A percentile compares a stretch with the other conserved stretches of the same genome.
Conservation (phyloP, 768 basidiomycete species). For the Russula griseocarnosa region DNA sequence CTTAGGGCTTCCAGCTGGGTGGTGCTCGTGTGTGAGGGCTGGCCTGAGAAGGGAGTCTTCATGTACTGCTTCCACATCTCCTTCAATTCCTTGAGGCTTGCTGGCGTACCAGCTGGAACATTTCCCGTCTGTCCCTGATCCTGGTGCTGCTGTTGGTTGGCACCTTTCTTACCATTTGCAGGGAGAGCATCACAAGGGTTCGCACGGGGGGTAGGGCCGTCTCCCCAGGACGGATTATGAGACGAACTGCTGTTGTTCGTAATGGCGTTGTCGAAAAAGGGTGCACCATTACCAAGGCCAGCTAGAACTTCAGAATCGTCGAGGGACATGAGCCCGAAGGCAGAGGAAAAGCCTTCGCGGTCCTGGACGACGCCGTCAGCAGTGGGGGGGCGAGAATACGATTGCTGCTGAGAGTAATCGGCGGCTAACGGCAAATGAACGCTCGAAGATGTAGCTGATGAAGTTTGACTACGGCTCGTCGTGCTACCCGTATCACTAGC, state of each 20-base stretch:
- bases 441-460: constrained; percentile 51
- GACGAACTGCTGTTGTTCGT: constrained; percentile 12
- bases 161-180: constrained; percentile 28
- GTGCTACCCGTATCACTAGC: constrained; percentile 44
- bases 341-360: constrained; percentile 37
- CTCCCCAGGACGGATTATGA: constrained; percentile 21
- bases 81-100: constrained; percentile 46
- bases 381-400: constrained; percentile 29
- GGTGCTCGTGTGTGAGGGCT: constrained; percentile 26
- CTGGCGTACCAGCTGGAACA: constrained; percentile 36
- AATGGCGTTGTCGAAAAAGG: constrained; percentile 49
- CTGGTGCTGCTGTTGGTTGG: constrained; percentile 30
- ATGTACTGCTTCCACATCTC: constrained; percentile 77
- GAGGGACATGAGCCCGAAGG: constrained; percentile 72
- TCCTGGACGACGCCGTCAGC: constrained; percentile 25
- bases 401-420: constrained; percentile 27
- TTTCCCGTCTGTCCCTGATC: constrained; percentile 33
- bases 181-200: constrained; percentile 21
- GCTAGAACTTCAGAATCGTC: constrained; percentile 70
- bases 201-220: constrained; percentile 26
- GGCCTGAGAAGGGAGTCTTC: constrained; percentile 55
- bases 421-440: constrained; percentile 46
- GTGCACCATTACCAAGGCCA: constrained; percentile 53
- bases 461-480: constrained; percentile 44
- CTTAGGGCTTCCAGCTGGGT: constrained; percentile 30